A percentile compares a stretch with the other conserved stretches of the same genome.
These are phyloP conservation scores for Penicillium simplicissimum DNA, from an alignment of 495 filamentous ascomycete species.

Conservation along the genomic window DNA sequence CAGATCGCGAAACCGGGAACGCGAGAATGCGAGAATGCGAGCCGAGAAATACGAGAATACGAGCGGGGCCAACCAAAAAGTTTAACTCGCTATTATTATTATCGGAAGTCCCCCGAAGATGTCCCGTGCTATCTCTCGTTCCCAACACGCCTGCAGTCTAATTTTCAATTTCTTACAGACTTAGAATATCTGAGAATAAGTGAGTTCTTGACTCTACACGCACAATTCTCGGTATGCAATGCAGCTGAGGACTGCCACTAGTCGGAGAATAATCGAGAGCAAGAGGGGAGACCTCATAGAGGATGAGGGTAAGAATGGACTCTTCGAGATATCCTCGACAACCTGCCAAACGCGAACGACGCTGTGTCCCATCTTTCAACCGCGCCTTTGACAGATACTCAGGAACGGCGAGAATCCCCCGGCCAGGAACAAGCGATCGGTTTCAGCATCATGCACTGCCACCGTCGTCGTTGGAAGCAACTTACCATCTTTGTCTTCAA, in stretches of 20 bases:
- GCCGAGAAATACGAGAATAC: slow-evolving; percentile 9
- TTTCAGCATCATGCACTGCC: neutral
- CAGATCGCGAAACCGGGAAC: neutral
- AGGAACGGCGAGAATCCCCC: neutral
- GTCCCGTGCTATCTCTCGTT: neutral
- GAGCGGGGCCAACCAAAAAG: neutral
- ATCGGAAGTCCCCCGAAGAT: neutral
- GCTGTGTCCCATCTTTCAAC: neutral
- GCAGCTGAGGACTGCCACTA: neutral
- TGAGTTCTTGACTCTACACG: neutral
- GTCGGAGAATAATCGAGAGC: neutral
- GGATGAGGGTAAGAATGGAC: too few relatives aligned
- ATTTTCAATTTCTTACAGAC: too few relatives aligned
- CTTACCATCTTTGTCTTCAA: neutral
- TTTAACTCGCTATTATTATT: neutral
- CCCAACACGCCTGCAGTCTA: too few relatives aligned
- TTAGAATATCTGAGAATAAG: neutral
- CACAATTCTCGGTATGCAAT: neutral
- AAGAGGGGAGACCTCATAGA: neutral
- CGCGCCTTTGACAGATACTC: neutral
- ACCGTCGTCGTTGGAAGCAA: neutral
- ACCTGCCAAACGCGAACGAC: neutral
- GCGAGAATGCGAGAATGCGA: slow-evolving; percentile 8
- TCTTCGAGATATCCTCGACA: neutral
- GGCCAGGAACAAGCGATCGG: neutral